Conservation (phyloP, 768 basidiomycete species). For the Coprinellus micaceus region DNA sequence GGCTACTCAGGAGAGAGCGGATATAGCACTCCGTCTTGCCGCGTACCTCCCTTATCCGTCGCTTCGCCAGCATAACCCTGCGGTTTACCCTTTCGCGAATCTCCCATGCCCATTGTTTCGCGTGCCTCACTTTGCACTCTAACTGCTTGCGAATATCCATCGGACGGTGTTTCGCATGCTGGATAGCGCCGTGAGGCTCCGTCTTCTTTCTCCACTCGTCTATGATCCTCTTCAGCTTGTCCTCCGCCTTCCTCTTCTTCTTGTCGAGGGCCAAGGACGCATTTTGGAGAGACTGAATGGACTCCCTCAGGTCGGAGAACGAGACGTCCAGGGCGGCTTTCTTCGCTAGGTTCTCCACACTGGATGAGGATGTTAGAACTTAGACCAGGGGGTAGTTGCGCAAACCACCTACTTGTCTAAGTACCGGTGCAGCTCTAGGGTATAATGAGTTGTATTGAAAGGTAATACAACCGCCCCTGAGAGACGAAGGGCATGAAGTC, state of each 20-base stretch:
- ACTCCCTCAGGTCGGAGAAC: conserved; percentile 40
- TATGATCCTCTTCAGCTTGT: conserved; percentile 42
- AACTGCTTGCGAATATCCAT: no score
- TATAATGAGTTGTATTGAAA: conserved; percentile 71
- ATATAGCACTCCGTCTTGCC: no score
- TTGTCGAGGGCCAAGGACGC: conserved; percentile 53
- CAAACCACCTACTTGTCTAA: conserved; percentile 56
- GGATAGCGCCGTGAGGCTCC: no score
- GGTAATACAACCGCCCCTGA: conserved; percentile 61
- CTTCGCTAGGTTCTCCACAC: conserved; percentile 45
- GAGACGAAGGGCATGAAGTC: conserved; percentile 56
- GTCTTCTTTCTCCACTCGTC: conserved; percentile 8
- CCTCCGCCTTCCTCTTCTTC: conserved; percentile 52
- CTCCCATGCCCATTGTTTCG: no score
- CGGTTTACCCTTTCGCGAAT: no score
- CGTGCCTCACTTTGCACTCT: no score
- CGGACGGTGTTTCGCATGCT: no score
- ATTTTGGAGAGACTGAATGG: conserved; percentile 42
- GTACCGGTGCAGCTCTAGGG: conserved; percentile 56
- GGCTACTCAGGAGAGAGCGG: no score
- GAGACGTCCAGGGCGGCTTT: conserved; percentile 20
- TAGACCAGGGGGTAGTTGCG: no score
- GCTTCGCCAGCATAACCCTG: no score
- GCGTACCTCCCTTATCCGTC: no score
- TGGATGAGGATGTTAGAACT: conserved; percentile 18